Percentiles rank a stretch among this genome's conserved stretches.
Conservation (phyloP, 2,329 filamentous ascomycete species). For the Pseudohalonectria lignicola region DNA sequence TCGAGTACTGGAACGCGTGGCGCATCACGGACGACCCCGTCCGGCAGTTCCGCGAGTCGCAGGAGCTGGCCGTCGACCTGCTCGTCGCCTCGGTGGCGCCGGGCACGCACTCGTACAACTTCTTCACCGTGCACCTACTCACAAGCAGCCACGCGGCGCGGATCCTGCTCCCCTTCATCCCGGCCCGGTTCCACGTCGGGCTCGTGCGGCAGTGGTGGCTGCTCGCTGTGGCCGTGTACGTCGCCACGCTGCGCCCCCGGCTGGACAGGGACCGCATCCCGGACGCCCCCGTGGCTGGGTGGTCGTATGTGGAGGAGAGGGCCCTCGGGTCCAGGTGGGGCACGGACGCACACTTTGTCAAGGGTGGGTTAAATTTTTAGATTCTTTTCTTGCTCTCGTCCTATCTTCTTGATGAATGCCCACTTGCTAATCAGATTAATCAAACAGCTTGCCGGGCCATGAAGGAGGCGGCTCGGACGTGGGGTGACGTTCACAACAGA, state of each 20-base stretch:
- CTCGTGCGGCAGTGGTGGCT: constrained; percentile 88
- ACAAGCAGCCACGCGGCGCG: constrained; percentile 82
- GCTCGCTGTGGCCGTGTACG: constrained; percentile 66
- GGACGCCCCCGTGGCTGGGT: constrained; percentile 54
- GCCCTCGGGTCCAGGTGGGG: constrained; percentile 58
- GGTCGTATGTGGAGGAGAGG: constrained; percentile 65
- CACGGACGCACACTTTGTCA: constrained; percentile 75
- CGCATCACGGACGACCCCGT: constrained; percentile 48
- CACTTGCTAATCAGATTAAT: no score
- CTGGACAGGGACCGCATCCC: constrained; percentile 57
- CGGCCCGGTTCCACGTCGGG: constrained; percentile 57
- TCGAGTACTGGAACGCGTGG: constrained; percentile 93
- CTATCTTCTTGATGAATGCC: not conserved
- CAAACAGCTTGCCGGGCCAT: constrained; percentile 66
- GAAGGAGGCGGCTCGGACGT: constrained; percentile 62
- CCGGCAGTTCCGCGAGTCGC: constrained; percentile 65
- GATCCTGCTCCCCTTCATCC: constrained; percentile 71
- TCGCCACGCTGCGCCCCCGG: constrained; percentile 61
- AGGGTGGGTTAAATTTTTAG: constrained; percentile 42
- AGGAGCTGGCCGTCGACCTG: constrained; percentile 49
- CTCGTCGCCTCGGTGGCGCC: constrained; percentile 48
- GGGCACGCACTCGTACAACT: constrained; percentile 61
- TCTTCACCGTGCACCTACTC: constrained; percentile 72
- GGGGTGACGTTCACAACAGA: constrained; percentile 56
- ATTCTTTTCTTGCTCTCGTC: not conserved